phyloP scores from a whole-genome alignment of 139 green algal genomes.

The Chlamydomonas incerta region DNA sequence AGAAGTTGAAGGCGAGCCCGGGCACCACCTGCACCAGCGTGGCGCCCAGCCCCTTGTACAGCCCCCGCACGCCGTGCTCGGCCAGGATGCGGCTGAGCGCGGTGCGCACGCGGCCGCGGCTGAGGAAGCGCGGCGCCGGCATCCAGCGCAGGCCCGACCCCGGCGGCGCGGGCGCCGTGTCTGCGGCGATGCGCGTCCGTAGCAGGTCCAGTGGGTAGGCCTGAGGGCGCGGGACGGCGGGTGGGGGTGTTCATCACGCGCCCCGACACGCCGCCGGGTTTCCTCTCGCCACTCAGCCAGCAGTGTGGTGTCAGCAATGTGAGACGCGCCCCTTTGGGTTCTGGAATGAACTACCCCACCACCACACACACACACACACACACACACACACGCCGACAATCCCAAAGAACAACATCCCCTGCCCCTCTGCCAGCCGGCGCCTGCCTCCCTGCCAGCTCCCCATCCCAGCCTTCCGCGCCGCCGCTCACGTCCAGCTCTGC shows the following conservation, averaged over 20 bases:
- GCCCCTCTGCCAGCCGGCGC: slow-evolving; percentile 23
- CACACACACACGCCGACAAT: too few species aligned
- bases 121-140: background rate
- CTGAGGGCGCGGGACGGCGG: too few species aligned
- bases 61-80: slow-evolving; percentile 84
- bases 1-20: slow-evolving; percentile 93
- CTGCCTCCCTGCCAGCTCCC: background rate
- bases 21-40: slow-evolving; percentile 92
- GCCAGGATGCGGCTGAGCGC: slow-evolving; percentile 79
- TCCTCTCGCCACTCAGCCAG: too few species aligned
- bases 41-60: slow-evolving; percentile 93
- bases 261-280: too few species aligned
- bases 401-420: background rate
- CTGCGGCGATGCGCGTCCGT: slow-evolving; percentile 86
- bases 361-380: too few species aligned
- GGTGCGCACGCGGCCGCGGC: slow-evolving; percentile 67
- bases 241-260: too few species aligned
- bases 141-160: background rate
- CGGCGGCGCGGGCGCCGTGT: background rate
- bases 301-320: too few species aligned
- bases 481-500: too few species aligned
- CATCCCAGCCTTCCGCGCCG: too few species aligned
- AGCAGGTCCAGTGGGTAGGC: slow-evolving; percentile 96
- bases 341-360: too few species aligned
- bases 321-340: too few species aligned